Conservation (phyloP, 2,329 filamentous ascomycete genomes). For the Calonectria multiphialidica region DNA sequence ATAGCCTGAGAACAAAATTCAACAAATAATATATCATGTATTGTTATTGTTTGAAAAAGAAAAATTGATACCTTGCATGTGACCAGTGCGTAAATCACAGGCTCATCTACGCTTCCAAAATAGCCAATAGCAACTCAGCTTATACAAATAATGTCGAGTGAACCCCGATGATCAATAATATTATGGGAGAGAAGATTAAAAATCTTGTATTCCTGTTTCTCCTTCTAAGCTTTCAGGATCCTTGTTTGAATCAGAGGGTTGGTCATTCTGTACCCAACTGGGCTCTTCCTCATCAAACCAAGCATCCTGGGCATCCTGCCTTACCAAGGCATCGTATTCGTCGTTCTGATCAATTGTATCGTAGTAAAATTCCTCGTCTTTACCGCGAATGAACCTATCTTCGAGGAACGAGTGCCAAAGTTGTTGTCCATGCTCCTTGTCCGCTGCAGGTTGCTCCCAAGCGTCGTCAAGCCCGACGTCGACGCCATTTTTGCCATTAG, state of each 20-base stretch:
- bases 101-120: not conserved
- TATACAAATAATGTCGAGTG: not conserved
- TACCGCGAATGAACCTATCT: slow-evolving; percentile 79
- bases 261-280: slow-evolving; percentile 66
- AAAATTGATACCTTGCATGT: too few species aligned
- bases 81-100: too few species aligned
- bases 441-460: slow-evolving; percentile 45
- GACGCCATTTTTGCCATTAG: slow-evolving; percentile 14
- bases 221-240: slow-evolving; percentile 53
- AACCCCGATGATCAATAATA: not conserved
- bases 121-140: too few species aligned
- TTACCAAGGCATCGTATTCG: slow-evolving; percentile 74
- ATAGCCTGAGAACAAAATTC: too few species aligned
- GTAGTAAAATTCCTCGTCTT: slow-evolving; percentile 86
- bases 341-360: slow-evolving; percentile 76
- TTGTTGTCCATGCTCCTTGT: slow-evolving; percentile 73
- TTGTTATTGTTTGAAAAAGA: too few species aligned
- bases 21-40: too few species aligned
- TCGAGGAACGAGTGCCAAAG: slow-evolving; percentile 81
- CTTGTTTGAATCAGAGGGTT: slow-evolving; percentile 8
- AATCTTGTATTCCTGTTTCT: slow-evolving; percentile 81
- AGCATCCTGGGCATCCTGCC: slow-evolving; percentile 74
- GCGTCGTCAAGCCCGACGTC: slow-evolving; percentile 51
- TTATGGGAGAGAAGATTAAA: slow-evolving; percentile 54
- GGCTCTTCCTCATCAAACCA: slow-evolving; percentile 88